phyloP scores from a whole-genome alignment of 2,329 filamentous ascomycete genomes.

The Penicillium sp. region DNA sequence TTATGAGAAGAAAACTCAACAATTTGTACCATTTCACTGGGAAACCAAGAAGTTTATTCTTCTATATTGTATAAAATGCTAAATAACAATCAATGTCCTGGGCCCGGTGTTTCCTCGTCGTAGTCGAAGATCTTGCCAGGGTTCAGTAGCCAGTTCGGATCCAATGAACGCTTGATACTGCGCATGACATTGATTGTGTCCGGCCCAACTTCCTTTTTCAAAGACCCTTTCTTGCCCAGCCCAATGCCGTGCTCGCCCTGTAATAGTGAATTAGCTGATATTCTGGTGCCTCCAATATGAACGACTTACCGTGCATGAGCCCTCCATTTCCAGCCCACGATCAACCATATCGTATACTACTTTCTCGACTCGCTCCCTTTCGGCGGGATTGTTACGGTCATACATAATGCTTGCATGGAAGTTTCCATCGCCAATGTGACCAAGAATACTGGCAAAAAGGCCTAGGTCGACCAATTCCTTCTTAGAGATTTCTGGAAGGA shows the following conservation, averaged over 20 bases:
- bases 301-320: constrained; percentile 68
- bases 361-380: constrained; percentile 71
- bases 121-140: constrained; percentile 84
- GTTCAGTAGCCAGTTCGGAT: constrained; percentile 86
- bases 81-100: constrained; percentile 4
- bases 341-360: constrained; percentile 89
- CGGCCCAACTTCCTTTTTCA: constrained; percentile 73
- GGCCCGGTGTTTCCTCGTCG: not conserved
- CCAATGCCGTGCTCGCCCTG: constrained; percentile 79
- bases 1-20: too few species aligned
- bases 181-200: constrained; percentile 83
- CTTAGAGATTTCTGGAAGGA: constrained; percentile 69
- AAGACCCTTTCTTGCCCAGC: constrained; percentile 77
- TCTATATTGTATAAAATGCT: not conserved
- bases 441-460: constrained; percentile 81
- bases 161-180: constrained; percentile 75
- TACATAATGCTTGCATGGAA: constrained; percentile 95
- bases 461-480: constrained; percentile 83
- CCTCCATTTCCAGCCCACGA: constrained; percentile 89
- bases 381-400: constrained; percentile 64
- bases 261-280: constrained; percentile 6
- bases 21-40: not conserved
- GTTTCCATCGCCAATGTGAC: constrained; percentile 90
- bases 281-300: not conserved
- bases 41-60: not conserved